Evolutionary conservation across 2,329 filamentous ascomycete species (phyloP).

Genomic region (Fusarium pilosicola): DNA sequence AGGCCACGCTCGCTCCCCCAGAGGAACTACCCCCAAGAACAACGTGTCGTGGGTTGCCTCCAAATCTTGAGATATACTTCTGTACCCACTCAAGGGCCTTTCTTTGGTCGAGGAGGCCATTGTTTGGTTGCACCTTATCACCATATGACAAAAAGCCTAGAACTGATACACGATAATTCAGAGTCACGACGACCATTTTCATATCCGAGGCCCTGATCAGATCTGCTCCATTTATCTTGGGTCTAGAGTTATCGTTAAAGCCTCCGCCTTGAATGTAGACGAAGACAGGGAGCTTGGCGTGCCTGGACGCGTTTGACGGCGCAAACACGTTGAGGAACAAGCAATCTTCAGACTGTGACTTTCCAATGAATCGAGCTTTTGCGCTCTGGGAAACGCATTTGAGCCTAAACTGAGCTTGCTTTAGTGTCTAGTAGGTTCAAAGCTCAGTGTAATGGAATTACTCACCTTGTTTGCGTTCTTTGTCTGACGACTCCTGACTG

Average conservation of each 20-base stretch:
- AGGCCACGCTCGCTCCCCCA: conserved; percentile 69
- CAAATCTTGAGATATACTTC: conserved; percentile 71
- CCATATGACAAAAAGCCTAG: conserved; percentile 75
- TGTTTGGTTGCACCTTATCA: conserved; percentile 69
- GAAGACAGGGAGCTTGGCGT: conserved; percentile 70
- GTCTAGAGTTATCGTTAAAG: conserved; percentile 60
- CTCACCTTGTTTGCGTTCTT: conserved; percentile 64
- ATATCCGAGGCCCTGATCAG: conserved; percentile 65
- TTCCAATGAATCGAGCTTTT: conserved; percentile 26
- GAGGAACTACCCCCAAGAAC: conserved; percentile 75
- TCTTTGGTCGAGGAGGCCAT: conserved; percentile 75
- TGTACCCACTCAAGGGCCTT: conserved; percentile 77
- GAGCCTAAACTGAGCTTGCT: conserved; percentile 30
- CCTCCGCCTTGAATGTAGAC: conserved; percentile 68
- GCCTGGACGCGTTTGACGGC: conserved; percentile 60
- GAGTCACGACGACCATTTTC: conserved; percentile 73
- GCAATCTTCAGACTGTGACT: conserved; percentile 69
- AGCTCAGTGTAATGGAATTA: not conserved
- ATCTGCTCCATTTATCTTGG: conserved; percentile 68
- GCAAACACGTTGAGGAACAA: conserved; percentile 74
- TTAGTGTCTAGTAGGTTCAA: not conserved
- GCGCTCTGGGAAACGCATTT: conserved; percentile 46
- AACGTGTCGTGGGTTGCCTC: conserved; percentile 74
- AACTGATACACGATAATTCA: conserved; percentile 80
- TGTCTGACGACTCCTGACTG: conserved; percentile 55